Evolutionary conservation across 495 filamentous ascomycete genomes (phyloP), one percentile per base, ranked within the genome.

Genomic region (Penicillium soppii): DNA sequence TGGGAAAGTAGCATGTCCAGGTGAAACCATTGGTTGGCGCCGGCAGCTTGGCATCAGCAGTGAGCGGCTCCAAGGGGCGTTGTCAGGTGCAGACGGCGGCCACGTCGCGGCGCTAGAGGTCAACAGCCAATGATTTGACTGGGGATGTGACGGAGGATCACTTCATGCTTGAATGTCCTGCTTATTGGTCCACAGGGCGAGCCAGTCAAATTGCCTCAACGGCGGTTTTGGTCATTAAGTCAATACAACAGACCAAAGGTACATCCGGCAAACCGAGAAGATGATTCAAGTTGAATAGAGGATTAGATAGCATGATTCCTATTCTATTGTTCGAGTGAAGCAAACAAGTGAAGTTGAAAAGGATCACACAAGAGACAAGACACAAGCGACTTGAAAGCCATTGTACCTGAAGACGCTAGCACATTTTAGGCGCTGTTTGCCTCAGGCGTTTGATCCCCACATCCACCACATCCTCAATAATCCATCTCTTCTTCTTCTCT

Each of bases 31-130:
- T 58, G 55, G 45, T 41, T 53, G 40, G 4, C 9, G 7, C 10
- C 2, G n/a, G n/a, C 21, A 40, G 40, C 56, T 62, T 59, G 59
- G 59, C 59, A 56, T 19, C 22, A 50, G 40, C 47, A 39, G 51
- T 39, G 42, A 55, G 61, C 61, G 61, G 58, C 52, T 61, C 49
- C 39, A 61, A n/a, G 61, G 58, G 52, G 39, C 42, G 32, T 47
- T 54, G 41, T 58, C 58, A 61, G 58, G 57, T 58, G 60, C 46
- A 23, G 54, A 46, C 15, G 53, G 43, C 43, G 22, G 44, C 48
- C 50, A 47, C 37, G 15, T 41, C 30, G 47, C 38, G 53, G 27
- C 57, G 42, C 50, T 57, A 56, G 54, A 38, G 33, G 27, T 21
- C 32, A 43, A 16, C 38, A 54, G 27, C 62, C 62, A 65, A 65